Evolutionary conservation across 2,329 filamentous ascomycete genomes (phyloP).

Genomic region (Blumeria graminis): DNA sequence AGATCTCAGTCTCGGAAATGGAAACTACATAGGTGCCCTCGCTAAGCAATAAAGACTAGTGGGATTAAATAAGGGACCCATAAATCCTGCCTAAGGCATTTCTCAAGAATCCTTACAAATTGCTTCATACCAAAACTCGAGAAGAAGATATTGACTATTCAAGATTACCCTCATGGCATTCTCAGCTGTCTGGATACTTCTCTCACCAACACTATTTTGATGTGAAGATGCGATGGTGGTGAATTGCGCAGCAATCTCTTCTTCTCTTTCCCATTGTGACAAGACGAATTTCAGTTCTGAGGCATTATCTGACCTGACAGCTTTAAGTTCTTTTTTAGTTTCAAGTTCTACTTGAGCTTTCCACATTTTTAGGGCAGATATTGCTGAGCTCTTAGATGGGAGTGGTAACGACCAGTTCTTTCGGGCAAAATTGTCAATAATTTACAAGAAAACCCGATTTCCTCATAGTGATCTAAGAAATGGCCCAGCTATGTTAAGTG

Average conservation of each 20-base stretch:
- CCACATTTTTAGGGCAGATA: background rate
- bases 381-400: background rate
- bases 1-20: too few species aligned
- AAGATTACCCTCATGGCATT: background rate
- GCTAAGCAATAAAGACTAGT: too few species aligned
- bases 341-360: background rate
- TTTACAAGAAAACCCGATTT: background rate
- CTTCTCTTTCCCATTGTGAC: background rate
- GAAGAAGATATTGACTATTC: background rate
- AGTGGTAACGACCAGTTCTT: background rate
- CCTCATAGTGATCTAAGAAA: background rate
- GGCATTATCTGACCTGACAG: background rate
- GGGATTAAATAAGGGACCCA: too few species aligned
- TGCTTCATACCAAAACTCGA: background rate
- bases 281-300: background rate
- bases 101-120: too few species aligned
- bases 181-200: background rate
- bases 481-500: background rate
- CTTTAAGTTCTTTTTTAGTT: background rate
- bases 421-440: background rate
- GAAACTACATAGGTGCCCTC: too few species aligned
- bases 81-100: too few species aligned
- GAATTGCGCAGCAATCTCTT: background rate
- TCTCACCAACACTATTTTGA: background rate
- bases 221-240: background rate